Evolutionary conservation across 2,329 filamentous ascomycete genomes (phyloP).

Genomic region (Colletotrichum sp.): DNA sequence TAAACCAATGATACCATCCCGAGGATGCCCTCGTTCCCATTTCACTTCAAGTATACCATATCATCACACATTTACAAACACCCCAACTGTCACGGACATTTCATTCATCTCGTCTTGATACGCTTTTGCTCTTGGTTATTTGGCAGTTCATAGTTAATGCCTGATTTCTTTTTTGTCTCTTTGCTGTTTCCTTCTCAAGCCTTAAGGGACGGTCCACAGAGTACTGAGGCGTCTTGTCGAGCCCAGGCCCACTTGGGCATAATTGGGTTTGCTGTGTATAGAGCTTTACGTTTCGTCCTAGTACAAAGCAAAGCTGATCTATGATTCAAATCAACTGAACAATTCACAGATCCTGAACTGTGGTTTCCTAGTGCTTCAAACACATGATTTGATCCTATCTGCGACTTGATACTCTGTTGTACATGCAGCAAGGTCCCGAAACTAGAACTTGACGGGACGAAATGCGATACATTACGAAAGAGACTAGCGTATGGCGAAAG

Average conservation of each 20-base stretch:
- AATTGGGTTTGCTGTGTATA: conserved; percentile 1
- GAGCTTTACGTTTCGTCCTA: background rate
- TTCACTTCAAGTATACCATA: conserved; percentile 21
- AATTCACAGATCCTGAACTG: background rate
- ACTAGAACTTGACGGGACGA: background rate
- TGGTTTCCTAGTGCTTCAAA: background rate
- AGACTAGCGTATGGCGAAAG: background rate
- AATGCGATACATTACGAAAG: background rate
- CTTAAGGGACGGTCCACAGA: conserved; percentile 10
- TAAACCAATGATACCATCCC: conserved; percentile 17
- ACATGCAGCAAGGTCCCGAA: no score
- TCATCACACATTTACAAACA: background rate
- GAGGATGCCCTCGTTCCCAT: conserved; percentile 6
- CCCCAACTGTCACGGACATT: background rate
- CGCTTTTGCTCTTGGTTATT: background rate
- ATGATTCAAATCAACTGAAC: background rate
- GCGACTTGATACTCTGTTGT: background rate
- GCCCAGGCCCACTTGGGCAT: background rate
- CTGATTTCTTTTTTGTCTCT: background rate
- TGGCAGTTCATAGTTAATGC: background rate
- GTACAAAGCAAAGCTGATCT: conserved; percentile 10
- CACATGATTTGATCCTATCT: background rate
- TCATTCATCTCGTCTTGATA: background rate
- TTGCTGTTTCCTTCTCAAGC: background rate
- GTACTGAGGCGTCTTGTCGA: background rate